Percentiles rank a stretch among this genome's conserved stretches.
Conservation (phyloP, 106 monocot species). For the Alisma plantagoaquatica region DNA sequence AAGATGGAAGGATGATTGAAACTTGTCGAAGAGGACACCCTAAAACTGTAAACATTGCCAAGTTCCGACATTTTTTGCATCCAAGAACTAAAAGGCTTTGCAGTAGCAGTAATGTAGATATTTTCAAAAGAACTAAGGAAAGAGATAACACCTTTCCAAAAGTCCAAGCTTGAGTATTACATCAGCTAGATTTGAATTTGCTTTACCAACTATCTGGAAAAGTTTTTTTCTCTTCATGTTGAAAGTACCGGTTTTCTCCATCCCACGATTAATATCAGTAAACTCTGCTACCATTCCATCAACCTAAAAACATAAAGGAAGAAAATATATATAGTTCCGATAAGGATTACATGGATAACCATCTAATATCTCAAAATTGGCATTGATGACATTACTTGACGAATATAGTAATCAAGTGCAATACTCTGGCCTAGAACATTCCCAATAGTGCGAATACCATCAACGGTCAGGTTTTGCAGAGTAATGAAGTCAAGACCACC, state of each 20-base stretch:
- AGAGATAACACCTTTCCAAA: conserved; percentile 89
- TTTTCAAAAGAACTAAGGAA: too few relatives aligned
- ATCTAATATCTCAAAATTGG: background rate
- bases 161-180: conserved; percentile 76
- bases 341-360: background rate
- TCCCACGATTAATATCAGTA: conserved; percentile 67
- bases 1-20: too few relatives aligned
- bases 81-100: too few relatives aligned
- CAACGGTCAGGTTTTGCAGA: conserved; percentile 49
- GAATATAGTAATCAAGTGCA: conserved; percentile 64
- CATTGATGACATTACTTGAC: conserved; percentile 50
- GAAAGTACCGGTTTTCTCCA: conserved; percentile 88
- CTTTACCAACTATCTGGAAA: conserved; percentile 78
- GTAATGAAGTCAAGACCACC: conserved; percentile 66
- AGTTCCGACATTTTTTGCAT: too few relatives aligned
- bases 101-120: too few relatives aligned
- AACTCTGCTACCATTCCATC: conserved; percentile 90
- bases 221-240: conserved; percentile 83
- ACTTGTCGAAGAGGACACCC: too few relatives aligned
- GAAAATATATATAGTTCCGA: background rate
- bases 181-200: conserved; percentile 71
- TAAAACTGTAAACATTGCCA: too few relatives aligned
- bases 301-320: conserved; percentile 35
- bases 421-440: conserved; percentile 79
- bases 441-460: conserved; percentile 76